Evolutionary conservation across 1,284 basidiomycete genomes (phyloP).

Genomic region (Coriolopsis trogii): DNA sequence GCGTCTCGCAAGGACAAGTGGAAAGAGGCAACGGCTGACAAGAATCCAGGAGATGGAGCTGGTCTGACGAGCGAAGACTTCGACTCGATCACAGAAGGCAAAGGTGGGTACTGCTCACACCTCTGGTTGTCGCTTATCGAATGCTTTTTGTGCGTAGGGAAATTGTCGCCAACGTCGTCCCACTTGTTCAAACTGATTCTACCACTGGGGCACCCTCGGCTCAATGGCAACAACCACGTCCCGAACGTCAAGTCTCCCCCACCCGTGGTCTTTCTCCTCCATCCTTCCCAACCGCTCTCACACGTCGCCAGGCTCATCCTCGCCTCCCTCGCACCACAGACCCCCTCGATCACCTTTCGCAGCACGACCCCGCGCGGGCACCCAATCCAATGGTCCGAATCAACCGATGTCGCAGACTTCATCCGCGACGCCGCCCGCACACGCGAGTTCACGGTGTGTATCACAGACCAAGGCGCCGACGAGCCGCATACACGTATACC

Average conservation of each 20-base stretch:
- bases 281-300: conserved; percentile 62
- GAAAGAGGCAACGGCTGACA: conserved; percentile 30
- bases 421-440: conserved; percentile 62
- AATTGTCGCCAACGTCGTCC: conserved; percentile 61
- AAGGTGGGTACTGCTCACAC: conserved; percentile 24
- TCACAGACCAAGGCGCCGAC: conserved; percentile 32
- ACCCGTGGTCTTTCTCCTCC: conserved; percentile 61
- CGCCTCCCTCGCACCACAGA: conserved; percentile 42
- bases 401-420: conserved; percentile 70
- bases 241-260: conserved; percentile 31
- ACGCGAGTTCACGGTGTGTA: conserved; percentile 57
- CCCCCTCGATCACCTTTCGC: conserved; percentile 48
- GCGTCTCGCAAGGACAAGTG: conserved; percentile 42
- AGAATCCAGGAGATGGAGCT: conserved; percentile 11
- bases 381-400: conserved; percentile 61
- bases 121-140: neutral
- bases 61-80: conserved; percentile 26
- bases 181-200: conserved; percentile 70
- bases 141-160: conserved; percentile 43
- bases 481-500: conserved; percentile 40
- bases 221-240: neutral
- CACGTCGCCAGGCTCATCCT: conserved; percentile 56
- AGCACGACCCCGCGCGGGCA: conserved; percentile 42
- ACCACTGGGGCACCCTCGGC: conserved; percentile 42
- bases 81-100: conserved; percentile 28